These are phyloP conservation scores for Trichosporon faecale DNA, from an alignment of 1,284 basidiomycete species.

Conservation along the genomic window DNA sequence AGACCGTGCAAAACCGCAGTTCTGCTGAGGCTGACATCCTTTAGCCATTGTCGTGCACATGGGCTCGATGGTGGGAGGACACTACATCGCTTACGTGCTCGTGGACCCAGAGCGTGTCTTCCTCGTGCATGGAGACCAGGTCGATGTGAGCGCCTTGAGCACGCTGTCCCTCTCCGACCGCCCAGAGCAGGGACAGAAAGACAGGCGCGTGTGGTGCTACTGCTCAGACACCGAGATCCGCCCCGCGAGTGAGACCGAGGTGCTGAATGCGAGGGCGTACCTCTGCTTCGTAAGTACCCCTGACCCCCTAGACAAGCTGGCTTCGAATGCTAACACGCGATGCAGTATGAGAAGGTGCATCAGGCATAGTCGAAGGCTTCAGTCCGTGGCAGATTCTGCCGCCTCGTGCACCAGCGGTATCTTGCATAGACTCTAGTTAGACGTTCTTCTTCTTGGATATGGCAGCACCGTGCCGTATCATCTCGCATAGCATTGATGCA, in stretches of 20 bases:
- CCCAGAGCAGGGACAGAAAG: constrained; percentile 15
- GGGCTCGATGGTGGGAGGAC: constrained; percentile 78
- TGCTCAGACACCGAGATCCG: constrained; percentile 74
- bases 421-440: neutral
- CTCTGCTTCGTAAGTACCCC: constrained; percentile 55
- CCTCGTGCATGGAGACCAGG: constrained; percentile 10
- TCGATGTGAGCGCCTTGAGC: constrained; percentile 6
- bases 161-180: constrained; percentile 11
- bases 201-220: constrained; percentile 77
- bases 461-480: neutral
- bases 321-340: neutral
- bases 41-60: constrained; percentile 82
- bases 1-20: neutral
- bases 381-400: too few species aligned
- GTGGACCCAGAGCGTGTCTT: constrained; percentile 47
- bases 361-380: neutral
- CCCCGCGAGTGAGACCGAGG: constrained; percentile 76
- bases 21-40: constrained; percentile 34
- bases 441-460: neutral
- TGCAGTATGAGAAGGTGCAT: constrained; percentile 28
- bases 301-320: neutral
- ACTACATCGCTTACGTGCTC: constrained; percentile 69
- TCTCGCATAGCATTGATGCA: neutral
- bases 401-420: neutral
- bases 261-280: constrained; percentile 84